phyloP scores from a whole-genome alignment of 1,139 yeast species.

The Sugiyamaella paludigena region DNA sequence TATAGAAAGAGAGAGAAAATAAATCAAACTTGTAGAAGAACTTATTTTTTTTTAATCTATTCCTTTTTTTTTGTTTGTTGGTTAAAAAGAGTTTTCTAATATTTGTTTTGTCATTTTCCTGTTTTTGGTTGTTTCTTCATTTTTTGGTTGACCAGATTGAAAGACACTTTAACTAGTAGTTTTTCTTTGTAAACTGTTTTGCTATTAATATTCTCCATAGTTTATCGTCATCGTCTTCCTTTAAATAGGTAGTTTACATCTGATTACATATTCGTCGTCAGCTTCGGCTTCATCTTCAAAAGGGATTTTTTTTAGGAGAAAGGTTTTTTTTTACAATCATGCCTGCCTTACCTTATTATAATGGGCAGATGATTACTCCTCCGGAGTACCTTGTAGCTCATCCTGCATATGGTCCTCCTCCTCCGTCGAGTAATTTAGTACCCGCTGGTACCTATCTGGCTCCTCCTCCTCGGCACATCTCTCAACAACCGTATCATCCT shows the following conservation, averaged over 20 bases:
- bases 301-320: neutral
- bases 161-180: neutral
- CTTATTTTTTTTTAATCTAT: too few species aligned
- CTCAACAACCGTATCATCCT: constrained; percentile 11
- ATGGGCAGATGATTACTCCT: constrained; percentile 27
- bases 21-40: too few species aligned
- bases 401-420: constrained; percentile 9
- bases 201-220: neutral
- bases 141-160: neutral
- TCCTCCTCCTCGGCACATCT: constrained; percentile 18
- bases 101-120: neutral
- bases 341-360: constrained; percentile 28
- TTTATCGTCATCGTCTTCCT: too few species aligned
- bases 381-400: constrained; percentile 23
- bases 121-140: neutral
- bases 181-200: neutral
- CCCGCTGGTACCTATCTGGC: constrained; percentile 12
- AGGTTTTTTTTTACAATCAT: constrained; percentile 14
- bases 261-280: neutral
- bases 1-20: too few species aligned
- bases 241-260: neutral
- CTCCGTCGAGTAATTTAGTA: neutral
- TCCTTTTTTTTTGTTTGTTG: too few species aligned
- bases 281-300: neutral
- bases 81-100: neutral